Evolutionary conservation across 257 asterid genomes (phyloP), one percentile per base, ranked within the genome.

Genomic region (Oldenlandia corymbosa): DNA sequence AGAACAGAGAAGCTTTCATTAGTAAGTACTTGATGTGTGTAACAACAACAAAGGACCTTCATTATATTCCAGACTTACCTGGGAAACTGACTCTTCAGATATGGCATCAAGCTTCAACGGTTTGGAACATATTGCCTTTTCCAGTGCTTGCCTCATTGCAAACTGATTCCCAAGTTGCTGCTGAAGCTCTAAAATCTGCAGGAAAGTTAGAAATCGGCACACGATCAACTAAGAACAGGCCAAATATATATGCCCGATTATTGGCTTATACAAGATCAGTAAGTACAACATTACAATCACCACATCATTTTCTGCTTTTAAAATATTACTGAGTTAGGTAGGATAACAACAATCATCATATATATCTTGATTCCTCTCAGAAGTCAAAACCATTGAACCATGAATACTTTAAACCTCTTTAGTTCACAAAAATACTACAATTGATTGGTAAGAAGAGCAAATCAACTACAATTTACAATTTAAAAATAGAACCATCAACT

Each of bases 111-210:
- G 80, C 20, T 59, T 54, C 51, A 70, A 70, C 75, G 89, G 89
- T 53, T 73, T 80, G 67, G 65, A 65, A 73, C 69, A 75, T 47
- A 79, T 52, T 6, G 90, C 90, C 49, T 76, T 79, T 75, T 88
- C 86, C 18, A 83, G 83, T 18, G 81, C 81, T 48, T 74, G 73
- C 12, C 96, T 75, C 34, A 72, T 65, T 30, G 58, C 58, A 4
- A 76, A 81, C 68, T 88, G 92, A 65, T 78, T 55, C 42, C 84
- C 84, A 27, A 84, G 75, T 67, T 88, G 88, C 67, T 71, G 76
- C 76, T 80, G 78, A 57, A 85, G 86, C 78, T 78, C 80, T 32
- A 42, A 48, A 68, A 88, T 80, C 96, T 88, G 71, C 62, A 74
- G 49, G 23, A 13, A 27, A 28, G 57, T 51, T 14, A 45, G 48